phyloP scores from a whole-genome alignment of 805 yeast genomes.

The Kodamaea nitidulidarum region DNA sequence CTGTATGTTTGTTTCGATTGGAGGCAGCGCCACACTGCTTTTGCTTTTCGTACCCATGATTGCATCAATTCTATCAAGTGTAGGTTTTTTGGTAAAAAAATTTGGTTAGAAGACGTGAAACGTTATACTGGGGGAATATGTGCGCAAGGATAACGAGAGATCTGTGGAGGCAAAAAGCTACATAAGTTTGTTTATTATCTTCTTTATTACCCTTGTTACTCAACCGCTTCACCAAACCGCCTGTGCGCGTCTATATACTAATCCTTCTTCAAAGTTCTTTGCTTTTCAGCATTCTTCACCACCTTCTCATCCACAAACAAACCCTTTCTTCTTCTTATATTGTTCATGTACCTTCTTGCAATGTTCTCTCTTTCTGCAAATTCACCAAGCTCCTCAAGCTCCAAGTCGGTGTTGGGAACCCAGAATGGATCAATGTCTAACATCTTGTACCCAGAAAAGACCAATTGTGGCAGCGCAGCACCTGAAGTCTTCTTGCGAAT shows the following conservation, averaged over 20 bases:
- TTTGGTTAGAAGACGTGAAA: too few species aligned
- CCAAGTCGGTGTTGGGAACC: constrained; percentile 98
- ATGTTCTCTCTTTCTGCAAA: constrained; percentile 88
- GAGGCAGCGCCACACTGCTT: constrained; percentile 1
- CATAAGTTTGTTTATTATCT: too few species aligned
- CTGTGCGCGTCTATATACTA: constrained; percentile 22
- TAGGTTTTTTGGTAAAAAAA: neutral
- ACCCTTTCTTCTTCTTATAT: constrained; percentile 82
- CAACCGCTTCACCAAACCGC: too few species aligned
- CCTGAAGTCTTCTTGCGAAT: constrained; percentile 91
- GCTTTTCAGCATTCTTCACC: constrained; percentile 89
- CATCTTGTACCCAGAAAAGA: constrained; percentile 82
- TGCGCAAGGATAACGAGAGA: neutral
- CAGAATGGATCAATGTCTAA: constrained; percentile 95
- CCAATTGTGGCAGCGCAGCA: constrained; percentile 93
- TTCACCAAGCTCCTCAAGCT: constrained; percentile 88
- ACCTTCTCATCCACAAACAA: constrained; percentile 85
- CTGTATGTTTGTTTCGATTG: neutral
- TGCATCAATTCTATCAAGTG: neutral
- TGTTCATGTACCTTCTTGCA: constrained; percentile 82
- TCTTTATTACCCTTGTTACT: too few species aligned
- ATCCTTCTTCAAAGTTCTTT: constrained; percentile 78
- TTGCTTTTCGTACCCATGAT: constrained; percentile 2
- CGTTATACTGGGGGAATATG: too few species aligned
- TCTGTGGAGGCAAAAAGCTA: too few species aligned